These are phyloP conservation scores for Cucumis hystrix DNA, from an alignment of 306 rosid species.

Conservation along the genomic window DNA sequence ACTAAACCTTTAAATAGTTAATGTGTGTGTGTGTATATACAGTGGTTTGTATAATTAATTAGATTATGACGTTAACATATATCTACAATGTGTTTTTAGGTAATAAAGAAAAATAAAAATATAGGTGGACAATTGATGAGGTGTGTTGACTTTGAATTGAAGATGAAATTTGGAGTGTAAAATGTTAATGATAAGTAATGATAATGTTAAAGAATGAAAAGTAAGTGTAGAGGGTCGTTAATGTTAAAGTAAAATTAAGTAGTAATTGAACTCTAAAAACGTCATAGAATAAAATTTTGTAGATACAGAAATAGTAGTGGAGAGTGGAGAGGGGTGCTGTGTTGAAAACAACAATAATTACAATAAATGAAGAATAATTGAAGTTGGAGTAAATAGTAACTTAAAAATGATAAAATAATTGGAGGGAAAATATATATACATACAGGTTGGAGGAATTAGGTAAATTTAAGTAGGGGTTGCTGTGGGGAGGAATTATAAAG, in stretches of 20 bases:
- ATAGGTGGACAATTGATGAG: not conserved
- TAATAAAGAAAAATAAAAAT: not conserved
- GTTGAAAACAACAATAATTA: not conserved
- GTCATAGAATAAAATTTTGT: not conserved
- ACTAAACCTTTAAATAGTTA: not conserved
- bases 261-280: not conserved
- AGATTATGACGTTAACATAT: not conserved
- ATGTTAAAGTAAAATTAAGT: not conserved
- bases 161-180: not conserved
- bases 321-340: not conserved
- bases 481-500: not conserved
- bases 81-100: not conserved
- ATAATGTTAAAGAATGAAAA: not conserved
- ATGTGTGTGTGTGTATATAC: not conserved
- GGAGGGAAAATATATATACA: not conserved
- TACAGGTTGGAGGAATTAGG: constrained; percentile 6
- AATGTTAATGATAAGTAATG: not conserved
- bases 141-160: not conserved
- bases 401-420: not conserved
- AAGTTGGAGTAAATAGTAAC: not conserved
- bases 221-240: not conserved
- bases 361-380: not conserved
- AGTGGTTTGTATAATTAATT: not conserved
- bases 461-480: not conserved
- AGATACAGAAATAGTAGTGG: not conserved